A percentile compares a stretch with the other conserved stretches of the same genome.
These are phyloP conservation scores for Solanum sitiens DNA, from an alignment of 257 asterid species.

Conservation along the genomic window DNA sequence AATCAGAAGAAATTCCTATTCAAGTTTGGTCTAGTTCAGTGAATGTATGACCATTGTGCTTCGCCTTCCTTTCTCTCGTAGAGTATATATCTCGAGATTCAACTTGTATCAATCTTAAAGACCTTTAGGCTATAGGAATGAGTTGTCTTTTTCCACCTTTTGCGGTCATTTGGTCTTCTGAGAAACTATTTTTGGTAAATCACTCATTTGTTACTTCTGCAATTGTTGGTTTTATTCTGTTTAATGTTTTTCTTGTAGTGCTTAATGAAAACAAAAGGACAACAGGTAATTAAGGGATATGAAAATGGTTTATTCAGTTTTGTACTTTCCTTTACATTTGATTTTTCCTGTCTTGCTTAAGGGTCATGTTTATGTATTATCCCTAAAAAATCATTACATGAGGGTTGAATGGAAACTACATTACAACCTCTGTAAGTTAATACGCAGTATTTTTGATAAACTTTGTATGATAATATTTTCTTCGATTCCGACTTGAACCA, in stretches of 20 bases:
- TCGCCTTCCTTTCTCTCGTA: neutral
- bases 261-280: too few species aligned
- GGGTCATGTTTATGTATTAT: too few species aligned
- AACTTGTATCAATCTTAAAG: neutral
- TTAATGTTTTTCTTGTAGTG: neutral
- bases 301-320: neutral
- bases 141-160: neutral
- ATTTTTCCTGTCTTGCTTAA: too few species aligned
- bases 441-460: neutral
- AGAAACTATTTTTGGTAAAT: neutral
- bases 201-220: neutral
- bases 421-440: neutral
- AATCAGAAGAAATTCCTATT: slow-evolving; percentile 63
- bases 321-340: neutral
- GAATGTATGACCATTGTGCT: neutral
- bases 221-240: neutral
- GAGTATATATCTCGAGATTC: neutral
- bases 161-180: neutral
- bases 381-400: neutral
- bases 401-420: neutral
- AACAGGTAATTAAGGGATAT: neutral
- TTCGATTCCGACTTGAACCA: neutral
- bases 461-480: neutral
- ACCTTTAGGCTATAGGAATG: neutral
- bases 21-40: slow-evolving; percentile 55